Percentiles rank a stretch among this genome's conserved stretches.
phyloP scores from a whole-genome alignment of 1,284 basidiomycete genomes.

The Boletus calvinii region DNA sequence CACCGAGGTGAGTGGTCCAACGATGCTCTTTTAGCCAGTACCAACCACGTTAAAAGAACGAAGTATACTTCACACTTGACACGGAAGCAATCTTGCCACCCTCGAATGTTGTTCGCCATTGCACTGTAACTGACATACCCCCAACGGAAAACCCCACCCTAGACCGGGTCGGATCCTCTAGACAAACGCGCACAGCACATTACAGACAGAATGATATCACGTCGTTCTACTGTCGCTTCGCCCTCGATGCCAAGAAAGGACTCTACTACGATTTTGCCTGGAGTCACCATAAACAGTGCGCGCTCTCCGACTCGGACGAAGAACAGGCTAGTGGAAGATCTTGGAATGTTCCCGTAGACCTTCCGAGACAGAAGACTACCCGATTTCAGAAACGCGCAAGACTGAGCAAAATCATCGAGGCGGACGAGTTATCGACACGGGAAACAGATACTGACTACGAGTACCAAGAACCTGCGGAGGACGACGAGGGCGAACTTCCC shows the following conservation, averaged over 20 bases:
- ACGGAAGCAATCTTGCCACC: slow-evolving; percentile 49
- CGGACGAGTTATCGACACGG: slow-evolving; percentile 14
- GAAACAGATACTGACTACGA: slow-evolving; percentile 27
- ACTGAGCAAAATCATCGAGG: slow-evolving; percentile 25
- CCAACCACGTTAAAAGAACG: slow-evolving; percentile 47
- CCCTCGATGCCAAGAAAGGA: slow-evolving; percentile 56
- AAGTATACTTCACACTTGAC: slow-evolving; percentile 64
- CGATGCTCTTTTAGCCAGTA: background rate
- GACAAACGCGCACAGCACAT: slow-evolving; percentile 9
- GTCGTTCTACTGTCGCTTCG: slow-evolving; percentile 55
- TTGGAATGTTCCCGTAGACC: slow-evolving; percentile 29
- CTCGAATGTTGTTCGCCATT: slow-evolving; percentile 49
- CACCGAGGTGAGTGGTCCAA: slow-evolving; percentile 44
- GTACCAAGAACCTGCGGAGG: slow-evolving; percentile 15
- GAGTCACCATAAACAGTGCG: slow-evolving; percentile 45
- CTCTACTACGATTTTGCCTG: slow-evolving; percentile 64
- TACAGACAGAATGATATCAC: slow-evolving; percentile 7
- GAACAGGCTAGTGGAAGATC: slow-evolving; percentile 30
- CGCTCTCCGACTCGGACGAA: slow-evolving; percentile 33
- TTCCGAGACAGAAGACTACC: slow-evolving; percentile 4
- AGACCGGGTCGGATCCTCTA: slow-evolving; percentile 6
- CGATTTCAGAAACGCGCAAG: slow-evolving; percentile 18
- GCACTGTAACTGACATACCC: slow-evolving; percentile 43
- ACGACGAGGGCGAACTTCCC: slow-evolving; percentile 19
- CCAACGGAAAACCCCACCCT: slow-evolving; percentile 14